These are phyloP conservation scores for Cladophialophora carrionii DNA, from an alignment of 2,329 filamentous ascomycete species.

Conservation along the genomic window DNA sequence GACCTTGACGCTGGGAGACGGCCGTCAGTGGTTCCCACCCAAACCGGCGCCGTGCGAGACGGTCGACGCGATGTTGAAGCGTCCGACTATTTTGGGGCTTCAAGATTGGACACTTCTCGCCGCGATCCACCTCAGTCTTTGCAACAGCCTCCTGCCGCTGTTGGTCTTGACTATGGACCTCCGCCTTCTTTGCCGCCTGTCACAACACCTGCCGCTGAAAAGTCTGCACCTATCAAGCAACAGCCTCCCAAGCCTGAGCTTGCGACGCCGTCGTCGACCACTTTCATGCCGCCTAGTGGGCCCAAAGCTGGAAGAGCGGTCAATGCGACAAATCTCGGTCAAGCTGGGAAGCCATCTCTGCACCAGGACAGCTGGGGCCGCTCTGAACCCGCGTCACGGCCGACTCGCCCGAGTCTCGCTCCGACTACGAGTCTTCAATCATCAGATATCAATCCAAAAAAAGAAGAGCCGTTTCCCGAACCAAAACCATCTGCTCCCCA, in stretches of 20 bases:
- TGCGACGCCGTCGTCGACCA: constrained; percentile 18
- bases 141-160: constrained; percentile 29
- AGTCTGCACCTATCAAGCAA: constrained; percentile 17
- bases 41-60: constrained; percentile 27
- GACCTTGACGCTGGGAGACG: constrained; percentile 31
- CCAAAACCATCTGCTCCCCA: constrained; percentile 20
- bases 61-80: constrained; percentile 35
- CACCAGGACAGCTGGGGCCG: constrained; percentile 27
- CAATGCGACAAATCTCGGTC: constrained; percentile 12
- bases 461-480: constrained; percentile 30
- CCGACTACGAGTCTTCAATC: constrained; percentile 17
- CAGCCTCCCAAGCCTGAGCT: constrained; percentile 25
- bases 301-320: constrained; percentile 48
- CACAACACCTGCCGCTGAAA: constrained; percentile 32
- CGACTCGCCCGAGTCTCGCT: constrained; percentile 24
- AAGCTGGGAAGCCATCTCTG: constrained; percentile 24
- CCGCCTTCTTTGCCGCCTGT: constrained; percentile 35
- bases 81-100: constrained; percentile 36
- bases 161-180: constrained; percentile 38
- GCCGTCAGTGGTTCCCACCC: constrained; percentile 27
- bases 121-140: constrained; percentile 25
- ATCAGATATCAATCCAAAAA: constrained; percentile 25
- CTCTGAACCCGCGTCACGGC: constrained; percentile 24
- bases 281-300: constrained; percentile 48
- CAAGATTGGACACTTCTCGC: constrained; percentile 23